These are phyloP conservation scores for Coccinonectria pachysandricola DNA, from an alignment of 2,329 filamentous ascomycete genomes.

Conservation along the genomic window DNA sequence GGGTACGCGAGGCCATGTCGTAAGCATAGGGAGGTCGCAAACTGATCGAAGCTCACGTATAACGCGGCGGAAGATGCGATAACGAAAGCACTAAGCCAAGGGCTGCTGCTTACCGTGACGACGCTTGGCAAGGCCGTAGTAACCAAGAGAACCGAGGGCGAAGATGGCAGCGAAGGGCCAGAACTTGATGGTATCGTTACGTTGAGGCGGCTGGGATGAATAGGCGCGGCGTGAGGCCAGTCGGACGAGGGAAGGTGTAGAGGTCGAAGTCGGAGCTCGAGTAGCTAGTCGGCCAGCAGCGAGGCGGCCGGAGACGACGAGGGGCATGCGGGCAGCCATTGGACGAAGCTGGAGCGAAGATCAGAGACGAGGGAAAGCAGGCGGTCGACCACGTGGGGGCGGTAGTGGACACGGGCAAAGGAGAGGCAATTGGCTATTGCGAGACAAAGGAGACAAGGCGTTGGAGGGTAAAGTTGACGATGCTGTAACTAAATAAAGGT, in stretches of 20 bases:
- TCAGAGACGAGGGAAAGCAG: slow-evolving; percentile 1
- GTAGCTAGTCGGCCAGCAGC: slow-evolving; percentile 9
- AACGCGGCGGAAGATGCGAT: not conserved
- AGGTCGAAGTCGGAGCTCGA: slow-evolving; percentile 8
- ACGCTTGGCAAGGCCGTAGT: slow-evolving; percentile 38
- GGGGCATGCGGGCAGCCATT: slow-evolving; percentile 25
- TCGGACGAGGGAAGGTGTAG: slow-evolving; percentile 7
- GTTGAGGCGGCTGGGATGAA: slow-evolving; percentile 30
- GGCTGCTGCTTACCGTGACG: slow-evolving; percentile 33
- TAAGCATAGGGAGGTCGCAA: too few species aligned
- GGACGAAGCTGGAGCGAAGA: slow-evolving; percentile 5
- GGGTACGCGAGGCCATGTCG: too few species aligned
- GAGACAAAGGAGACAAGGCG: slow-evolving; percentile 1
- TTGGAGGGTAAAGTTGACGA: slow-evolving; percentile 1
- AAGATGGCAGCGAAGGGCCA: slow-evolving; percentile 47
- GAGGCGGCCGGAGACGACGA: slow-evolving; percentile 14
- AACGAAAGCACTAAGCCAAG: not conserved
- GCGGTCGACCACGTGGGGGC: slow-evolving; percentile 8
- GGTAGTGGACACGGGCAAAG: slow-evolving; percentile 5
- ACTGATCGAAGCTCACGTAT: too few species aligned
- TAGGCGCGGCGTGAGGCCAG: slow-evolving; percentile 26
- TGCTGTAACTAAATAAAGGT: not conserved
- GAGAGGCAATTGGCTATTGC: slow-evolving; percentile 1
- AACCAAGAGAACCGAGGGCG: slow-evolving; percentile 36
- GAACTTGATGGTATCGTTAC: slow-evolving; percentile 38